Conservation (phyloP, 1,284 basidiomycete genomes). For the Ustilago cynodontis region DNA sequence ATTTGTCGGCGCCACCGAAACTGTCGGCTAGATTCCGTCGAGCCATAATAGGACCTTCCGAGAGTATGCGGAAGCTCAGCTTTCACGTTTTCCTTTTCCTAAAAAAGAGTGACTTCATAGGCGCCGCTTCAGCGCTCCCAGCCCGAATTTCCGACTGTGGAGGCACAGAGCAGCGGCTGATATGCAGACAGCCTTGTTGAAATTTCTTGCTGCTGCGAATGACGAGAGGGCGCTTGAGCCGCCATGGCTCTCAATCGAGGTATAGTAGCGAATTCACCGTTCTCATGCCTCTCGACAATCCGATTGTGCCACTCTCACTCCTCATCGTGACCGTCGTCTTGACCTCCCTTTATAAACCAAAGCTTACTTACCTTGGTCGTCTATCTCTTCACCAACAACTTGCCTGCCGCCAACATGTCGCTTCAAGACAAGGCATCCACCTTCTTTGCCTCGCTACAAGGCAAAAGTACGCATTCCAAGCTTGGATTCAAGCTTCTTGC, state of each 20-base stretch:
- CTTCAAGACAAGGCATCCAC: constrained; percentile 31
- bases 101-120: constrained; percentile 13
- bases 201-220: neutral
- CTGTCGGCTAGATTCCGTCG: too few species aligned
- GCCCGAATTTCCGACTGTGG: too few species aligned
- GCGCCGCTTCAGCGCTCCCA: neutral
- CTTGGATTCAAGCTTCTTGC: constrained; percentile 54
- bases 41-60: neutral
- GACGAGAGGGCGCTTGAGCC: constrained; percentile 6
- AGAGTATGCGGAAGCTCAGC: neutral
- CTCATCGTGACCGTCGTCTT: neutral
- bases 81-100: constrained; percentile 12
- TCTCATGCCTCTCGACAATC: neutral
- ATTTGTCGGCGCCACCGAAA: too few species aligned
- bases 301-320: too few species aligned
- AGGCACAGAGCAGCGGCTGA: constrained; percentile 1
- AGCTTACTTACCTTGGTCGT: neutral
- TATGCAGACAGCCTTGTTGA: neutral
- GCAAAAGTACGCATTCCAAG: constrained; percentile 43
- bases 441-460: constrained; percentile 30
- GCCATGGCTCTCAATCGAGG: too few species aligned
- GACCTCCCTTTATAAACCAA: neutral
- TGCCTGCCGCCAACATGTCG: constrained; percentile 23
- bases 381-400: neutral
- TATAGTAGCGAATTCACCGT: neutral